These are phyloP conservation scores for Candida pini DNA, from an alignment of 805 yeast species.

Conservation along the genomic window DNA sequence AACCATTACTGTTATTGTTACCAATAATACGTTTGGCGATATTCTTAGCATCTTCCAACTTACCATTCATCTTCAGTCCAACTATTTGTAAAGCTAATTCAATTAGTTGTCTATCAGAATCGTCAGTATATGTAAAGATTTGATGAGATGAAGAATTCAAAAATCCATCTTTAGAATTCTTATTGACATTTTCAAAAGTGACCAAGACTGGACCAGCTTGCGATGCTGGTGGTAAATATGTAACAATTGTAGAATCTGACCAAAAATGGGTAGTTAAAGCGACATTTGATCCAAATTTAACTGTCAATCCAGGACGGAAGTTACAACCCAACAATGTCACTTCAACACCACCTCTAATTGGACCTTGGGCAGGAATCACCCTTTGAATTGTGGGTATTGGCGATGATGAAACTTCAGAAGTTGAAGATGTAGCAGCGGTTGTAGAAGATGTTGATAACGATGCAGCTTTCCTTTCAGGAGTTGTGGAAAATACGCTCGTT, in stretches of 20 bases:
- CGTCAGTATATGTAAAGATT: conserved; percentile 88
- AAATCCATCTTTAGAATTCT: conserved; percentile 10
- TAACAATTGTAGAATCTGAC: conserved; percentile 91
- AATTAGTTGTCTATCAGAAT: conserved; percentile 89
- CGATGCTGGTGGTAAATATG: conserved; percentile 87
- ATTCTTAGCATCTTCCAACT: conserved; percentile 88
- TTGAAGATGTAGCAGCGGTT: conserved; percentile 1
- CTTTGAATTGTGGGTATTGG: conserved; percentile 63
- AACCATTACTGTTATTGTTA: conserved; percentile 36
- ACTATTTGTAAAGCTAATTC: conserved; percentile 95
- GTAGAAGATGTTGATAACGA: conserved; percentile 1
- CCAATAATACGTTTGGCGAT: conserved; percentile 91
- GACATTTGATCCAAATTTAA: conserved; percentile 77
- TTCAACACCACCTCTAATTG: conserved; percentile 93
- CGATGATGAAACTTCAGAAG: conserved; percentile 2
- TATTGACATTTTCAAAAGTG: conserved; percentile 44
- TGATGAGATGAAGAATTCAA: conserved; percentile 34
- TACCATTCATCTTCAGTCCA: conserved; percentile 95
- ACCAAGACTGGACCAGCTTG: conserved; percentile 90
- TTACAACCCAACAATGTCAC: conserved; percentile 85
- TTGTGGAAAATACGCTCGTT: conserved; percentile 26
- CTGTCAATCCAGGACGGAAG: conserved; percentile 76
- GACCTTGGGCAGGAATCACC: conserved; percentile 93
- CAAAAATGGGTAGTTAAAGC: conserved; percentile 90
- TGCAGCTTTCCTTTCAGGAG: conserved; percentile 25